These are phyloP conservation scores for Acanthochlamys bracteata DNA, from an alignment of 106 monocot species.

Conservation along the genomic window DNA sequence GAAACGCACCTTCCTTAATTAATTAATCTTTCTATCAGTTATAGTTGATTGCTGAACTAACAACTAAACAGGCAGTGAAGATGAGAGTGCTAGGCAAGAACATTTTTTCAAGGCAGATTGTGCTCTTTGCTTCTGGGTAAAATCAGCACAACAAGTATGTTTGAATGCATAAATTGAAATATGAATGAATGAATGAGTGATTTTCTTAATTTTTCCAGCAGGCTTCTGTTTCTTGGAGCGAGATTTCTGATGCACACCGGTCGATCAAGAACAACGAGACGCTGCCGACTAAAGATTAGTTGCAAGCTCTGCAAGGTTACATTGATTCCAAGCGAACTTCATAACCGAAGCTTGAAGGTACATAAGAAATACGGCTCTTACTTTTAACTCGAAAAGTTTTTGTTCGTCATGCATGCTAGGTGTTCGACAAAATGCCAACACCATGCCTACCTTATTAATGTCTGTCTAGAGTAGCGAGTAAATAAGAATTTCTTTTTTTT, in stretches of 20 bases:
- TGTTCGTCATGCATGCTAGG: too few relatives aligned
- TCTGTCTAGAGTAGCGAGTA: too few relatives aligned
- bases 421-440: too few relatives aligned
- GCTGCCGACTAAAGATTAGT: constrained; percentile 51
- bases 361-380: too few relatives aligned
- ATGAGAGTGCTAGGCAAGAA: constrained; percentile 26
- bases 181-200: neutral
- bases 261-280: constrained; percentile 59
- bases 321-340: constrained; percentile 34
- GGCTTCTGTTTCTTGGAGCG: constrained; percentile 43
- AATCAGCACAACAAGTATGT: neutral
- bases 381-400: too few relatives aligned
- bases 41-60: too few relatives aligned
- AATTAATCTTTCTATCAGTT: too few relatives aligned
- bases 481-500: too few relatives aligned
- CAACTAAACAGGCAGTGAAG: neutral
- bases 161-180: neutral
- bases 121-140: constrained; percentile 31
- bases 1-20: too few relatives aligned
- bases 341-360: too few relatives aligned
- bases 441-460: too few relatives aligned
- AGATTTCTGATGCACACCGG: constrained; percentile 65
- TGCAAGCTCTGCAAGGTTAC: constrained; percentile 40
- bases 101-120: constrained; percentile 35
- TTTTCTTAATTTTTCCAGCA: neutral